phyloP scores from a whole-genome alignment of 2,329 filamentous ascomycete species.

The Diaporthe citriasiana region DNA sequence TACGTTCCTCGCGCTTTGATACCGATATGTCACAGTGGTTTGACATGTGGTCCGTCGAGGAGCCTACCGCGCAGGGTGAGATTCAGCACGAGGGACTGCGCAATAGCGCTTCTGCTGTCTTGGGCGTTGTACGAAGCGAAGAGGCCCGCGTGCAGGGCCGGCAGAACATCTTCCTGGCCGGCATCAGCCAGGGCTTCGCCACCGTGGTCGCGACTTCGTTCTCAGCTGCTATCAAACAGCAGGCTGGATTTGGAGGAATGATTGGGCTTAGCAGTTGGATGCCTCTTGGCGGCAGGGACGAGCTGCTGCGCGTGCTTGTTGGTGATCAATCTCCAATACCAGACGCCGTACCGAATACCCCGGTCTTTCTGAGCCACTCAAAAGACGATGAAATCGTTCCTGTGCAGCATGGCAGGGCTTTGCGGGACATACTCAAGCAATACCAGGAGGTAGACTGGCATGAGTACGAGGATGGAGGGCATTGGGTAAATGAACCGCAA shows the following conservation, averaged over 20 bases:
- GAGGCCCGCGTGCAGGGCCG: too few species aligned
- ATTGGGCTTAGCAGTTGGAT: too few species aligned
- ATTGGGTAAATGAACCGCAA: conserved; percentile 49
- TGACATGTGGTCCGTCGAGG: conserved; percentile 64
- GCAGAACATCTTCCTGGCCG: too few species aligned
- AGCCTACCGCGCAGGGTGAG: conserved; percentile 54
- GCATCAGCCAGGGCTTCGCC: too few species aligned
- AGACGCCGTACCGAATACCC: too few species aligned
- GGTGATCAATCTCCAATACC: too few species aligned
- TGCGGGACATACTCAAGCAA: too few species aligned
- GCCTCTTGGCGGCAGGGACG: not conserved
- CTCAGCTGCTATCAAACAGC: too few species aligned
- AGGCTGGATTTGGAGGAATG: not conserved
- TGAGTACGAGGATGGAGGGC: conserved; percentile 44
- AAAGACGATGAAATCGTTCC: too few species aligned
- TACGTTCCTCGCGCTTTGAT: conserved; percentile 45
- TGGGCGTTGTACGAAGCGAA: not conserved
- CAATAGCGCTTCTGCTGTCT: not conserved
- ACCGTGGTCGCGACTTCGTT: too few species aligned
- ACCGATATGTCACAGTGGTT: conserved; percentile 43
- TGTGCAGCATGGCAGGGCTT: too few species aligned
- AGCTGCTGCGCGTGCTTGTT: not conserved
- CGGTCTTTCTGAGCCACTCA: too few species aligned
- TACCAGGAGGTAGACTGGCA: not conserved
- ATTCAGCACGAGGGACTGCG: conserved; percentile 3